Evolutionary conservation across 1,139 yeast genomes (phyloP).

Genomic region (Hyphopichia wangnamkhiaoensis): DNA sequence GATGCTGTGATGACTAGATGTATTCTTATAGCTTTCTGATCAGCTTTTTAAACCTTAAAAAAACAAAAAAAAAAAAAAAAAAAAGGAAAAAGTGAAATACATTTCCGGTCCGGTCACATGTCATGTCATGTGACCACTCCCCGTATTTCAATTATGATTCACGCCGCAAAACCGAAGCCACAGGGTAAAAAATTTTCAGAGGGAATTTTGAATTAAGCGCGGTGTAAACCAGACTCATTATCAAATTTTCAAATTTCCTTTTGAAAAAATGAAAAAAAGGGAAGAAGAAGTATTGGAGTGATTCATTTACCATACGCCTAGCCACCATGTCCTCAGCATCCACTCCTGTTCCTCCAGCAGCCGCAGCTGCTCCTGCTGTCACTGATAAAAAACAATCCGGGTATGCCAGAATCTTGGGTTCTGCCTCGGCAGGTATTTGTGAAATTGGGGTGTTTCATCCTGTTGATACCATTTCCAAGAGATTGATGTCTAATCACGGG

Average conservation of each 20-base stretch:
- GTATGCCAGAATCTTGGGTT: slow-evolving; percentile 87
- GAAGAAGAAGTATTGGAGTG: no score
- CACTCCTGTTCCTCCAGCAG: background rate
- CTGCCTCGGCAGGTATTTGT: slow-evolving; percentile 96
- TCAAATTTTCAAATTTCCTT: background rate
- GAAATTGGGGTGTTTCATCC: slow-evolving; percentile 98
- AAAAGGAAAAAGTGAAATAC: no score
- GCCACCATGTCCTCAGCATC: background rate
- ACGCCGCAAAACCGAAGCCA: background rate
- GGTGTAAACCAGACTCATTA: slow-evolving; percentile 6
- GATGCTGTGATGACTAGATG: background rate
- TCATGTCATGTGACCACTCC: background rate
- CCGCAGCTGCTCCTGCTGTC: slow-evolving; percentile 29
- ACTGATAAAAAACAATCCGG: slow-evolving; percentile 87
- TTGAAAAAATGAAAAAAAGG: background rate
- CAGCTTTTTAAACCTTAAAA: no score
- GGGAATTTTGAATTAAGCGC: slow-evolving; percentile 10
- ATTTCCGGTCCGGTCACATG: no score
- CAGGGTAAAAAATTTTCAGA: slow-evolving; percentile 1
- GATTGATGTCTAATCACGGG: slow-evolving; percentile 94
- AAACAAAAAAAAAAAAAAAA: no score
- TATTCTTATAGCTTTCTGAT: no score
- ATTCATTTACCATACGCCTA: no score
- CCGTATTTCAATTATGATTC: no score
- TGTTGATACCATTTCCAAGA: slow-evolving; percentile 95